These are phyloP conservation scores for Stellera chamaejasme DNA, from an alignment of 345 rosid species.

Conservation along the genomic window DNA sequence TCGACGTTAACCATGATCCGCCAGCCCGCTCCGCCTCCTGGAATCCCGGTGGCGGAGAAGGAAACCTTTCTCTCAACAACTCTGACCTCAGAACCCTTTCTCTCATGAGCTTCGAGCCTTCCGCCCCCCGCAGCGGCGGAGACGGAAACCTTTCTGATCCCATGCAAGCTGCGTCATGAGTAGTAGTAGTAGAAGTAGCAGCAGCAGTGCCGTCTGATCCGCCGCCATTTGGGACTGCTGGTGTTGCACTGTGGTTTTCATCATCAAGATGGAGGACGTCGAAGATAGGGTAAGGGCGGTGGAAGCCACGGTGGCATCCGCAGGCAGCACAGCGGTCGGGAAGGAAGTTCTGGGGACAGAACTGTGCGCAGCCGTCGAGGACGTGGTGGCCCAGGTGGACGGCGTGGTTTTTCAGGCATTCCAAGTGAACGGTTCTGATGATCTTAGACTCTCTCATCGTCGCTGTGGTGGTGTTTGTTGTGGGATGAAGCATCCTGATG, in stretches of 20 bases:
- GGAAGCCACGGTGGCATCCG: conserved; percentile 11
- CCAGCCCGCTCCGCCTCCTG: conserved; percentile 5
- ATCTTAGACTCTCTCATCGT: too few species aligned
- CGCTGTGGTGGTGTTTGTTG: too few species aligned
- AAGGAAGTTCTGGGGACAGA: not conserved
- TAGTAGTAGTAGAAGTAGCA: conserved; percentile 13
- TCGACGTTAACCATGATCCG: conserved; percentile 20
- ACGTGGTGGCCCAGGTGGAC: not conserved
- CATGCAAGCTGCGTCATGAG: too few species aligned
- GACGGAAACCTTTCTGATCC: too few species aligned
- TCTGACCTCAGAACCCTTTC: not conserved
- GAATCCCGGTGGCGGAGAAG: not conserved
- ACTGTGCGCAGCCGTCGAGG: conserved; percentile 6
- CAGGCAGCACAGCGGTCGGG: not conserved
- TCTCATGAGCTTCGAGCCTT: conserved; percentile 19
- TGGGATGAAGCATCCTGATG: too few species aligned
- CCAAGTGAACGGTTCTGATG: not conserved
- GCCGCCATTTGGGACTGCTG: too few species aligned
- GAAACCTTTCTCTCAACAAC: conserved; percentile 5
- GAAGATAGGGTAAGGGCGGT: not conserved
- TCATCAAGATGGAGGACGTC: not conserved
- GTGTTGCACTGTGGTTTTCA: not conserved
- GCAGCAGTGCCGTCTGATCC: not conserved
- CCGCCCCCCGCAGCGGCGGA: conserved; percentile 20
- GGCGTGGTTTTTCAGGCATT: conserved; percentile 9